Evolutionary conservation across 345 rosid species (phyloP).

Genomic region (Theobroma cacao): DNA sequence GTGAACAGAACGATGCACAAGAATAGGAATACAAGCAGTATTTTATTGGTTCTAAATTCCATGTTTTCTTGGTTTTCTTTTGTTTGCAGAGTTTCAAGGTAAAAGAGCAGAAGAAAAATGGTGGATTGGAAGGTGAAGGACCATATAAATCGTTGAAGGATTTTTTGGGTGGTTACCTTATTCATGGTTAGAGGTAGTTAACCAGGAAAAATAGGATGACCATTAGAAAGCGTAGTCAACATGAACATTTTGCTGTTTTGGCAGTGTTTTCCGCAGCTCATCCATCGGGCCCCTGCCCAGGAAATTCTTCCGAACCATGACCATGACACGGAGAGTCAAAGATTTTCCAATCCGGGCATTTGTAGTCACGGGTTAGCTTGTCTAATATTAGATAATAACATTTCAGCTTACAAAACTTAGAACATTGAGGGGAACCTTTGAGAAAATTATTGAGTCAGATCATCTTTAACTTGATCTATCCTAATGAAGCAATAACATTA

Average conservation of each 20-base stretch:
- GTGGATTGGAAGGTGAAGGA: not conserved
- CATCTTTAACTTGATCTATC: not conserved
- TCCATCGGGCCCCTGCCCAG: not conserved
- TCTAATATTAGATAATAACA: not conserved
- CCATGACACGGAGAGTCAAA: not conserved
- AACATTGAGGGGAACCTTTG: not conserved
- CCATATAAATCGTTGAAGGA: not conserved
- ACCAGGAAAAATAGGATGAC: not conserved
- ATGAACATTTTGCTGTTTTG: not conserved
- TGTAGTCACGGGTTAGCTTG: not conserved
- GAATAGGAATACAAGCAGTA: slow-evolving; percentile 3
- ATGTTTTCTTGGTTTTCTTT: not conserved
- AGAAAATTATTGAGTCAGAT: too few species aligned
- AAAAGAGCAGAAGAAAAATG: not conserved
- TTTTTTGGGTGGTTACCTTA: not conserved
- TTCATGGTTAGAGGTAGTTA: not conserved
- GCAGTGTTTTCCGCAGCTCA: not conserved
- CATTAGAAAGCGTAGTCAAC: not conserved
- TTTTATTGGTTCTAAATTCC: not conserved
- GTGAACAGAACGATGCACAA: slow-evolving; percentile 7
- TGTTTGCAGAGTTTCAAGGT: not conserved
- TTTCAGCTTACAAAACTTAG: not conserved
- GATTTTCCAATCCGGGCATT: not conserved
- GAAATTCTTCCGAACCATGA: not conserved
- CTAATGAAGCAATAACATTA: not conserved